Evolutionary conservation across 768 basidiomycete species (phyloP), one percentile per base, ranked within the genome.

Genomic region (Tylopilus plumbeoviolaceoides): DNA sequence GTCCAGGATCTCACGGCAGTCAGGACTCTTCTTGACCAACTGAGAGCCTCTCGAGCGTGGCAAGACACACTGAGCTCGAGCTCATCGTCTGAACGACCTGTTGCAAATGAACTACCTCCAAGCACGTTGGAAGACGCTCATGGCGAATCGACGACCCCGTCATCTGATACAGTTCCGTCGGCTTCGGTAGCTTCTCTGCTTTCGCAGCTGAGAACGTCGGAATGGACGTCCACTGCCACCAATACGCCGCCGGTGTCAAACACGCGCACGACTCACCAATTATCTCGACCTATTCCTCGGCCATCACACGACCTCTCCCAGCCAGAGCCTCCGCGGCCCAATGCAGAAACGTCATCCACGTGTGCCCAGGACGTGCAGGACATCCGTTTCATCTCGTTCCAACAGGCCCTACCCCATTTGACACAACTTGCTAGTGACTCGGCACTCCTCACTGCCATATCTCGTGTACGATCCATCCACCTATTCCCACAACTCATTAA

Each of bases 41-140:
- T 91, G 12, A 75, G 80, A 47, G 69, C 76, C 3, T 91, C 89
- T 4, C 76, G 81, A 59, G 85, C 82, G 21, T 91, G 86, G 87
- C 79, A 84, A 60, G 75, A 83, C 45, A 63, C 73, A 2, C 57
- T 73, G 15, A 64, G 45, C 45, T 45, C 63, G 39, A 49, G 36
- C 21, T 33, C 62, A 18, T 47, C 49, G 3, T 21, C 20, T 38
- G 54, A 47, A 53, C 60, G 53, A 18, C 28, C 27, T 51, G 44
- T 23, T 30, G 30, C 30, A 30, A 30, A 30, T 11, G 30, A 30
- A 30, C 30, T 11, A 30, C 30, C 30, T 30, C 30, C 48, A 48
- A 46, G 10, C 40, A 9, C 48, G 18, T 18, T 17, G 54, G 54
- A 59, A 36, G 36, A 31, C 46, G 40, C 38, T 30, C 56, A 50